Conservation (phyloP, 257 asterid species). For the Nicotiana obtusifolia region DNA sequence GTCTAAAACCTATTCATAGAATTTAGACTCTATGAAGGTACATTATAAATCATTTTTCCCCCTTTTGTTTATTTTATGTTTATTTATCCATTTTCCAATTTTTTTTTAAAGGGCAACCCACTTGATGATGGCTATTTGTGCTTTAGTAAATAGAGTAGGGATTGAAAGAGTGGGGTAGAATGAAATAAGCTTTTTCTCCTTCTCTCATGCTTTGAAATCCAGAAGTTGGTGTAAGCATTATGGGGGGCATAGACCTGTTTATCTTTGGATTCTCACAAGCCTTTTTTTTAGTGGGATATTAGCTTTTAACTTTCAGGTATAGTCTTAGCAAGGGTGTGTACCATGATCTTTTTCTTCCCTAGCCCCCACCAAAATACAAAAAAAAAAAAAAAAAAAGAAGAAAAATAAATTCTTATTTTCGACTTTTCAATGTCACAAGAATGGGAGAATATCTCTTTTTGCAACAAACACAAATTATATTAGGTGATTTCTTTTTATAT, state of each 20-base stretch:
- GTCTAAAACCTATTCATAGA: too few relatives aligned
- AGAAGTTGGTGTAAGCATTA: slow-evolving; percentile 24
- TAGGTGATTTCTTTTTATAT: too few relatives aligned
- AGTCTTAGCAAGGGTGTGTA: slow-evolving; percentile 19
- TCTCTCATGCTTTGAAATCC: slow-evolving; percentile 25
- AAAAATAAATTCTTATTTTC: neutral
- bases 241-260: slow-evolving; percentile 33
- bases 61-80: neutral
- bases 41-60: neutral
- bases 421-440: neutral
- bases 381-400: neutral
- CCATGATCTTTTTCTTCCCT: neutral
- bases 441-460: neutral
- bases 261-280: slow-evolving; percentile 34
- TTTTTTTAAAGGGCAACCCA: slow-evolving; percentile 1
- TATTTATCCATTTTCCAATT: neutral
- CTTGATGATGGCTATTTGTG: slow-evolving; percentile 18
- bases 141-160: neutral
- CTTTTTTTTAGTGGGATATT: slow-evolving; percentile 19
- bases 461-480: neutral
- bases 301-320: slow-evolving; percentile 16
- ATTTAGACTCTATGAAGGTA: neutral
- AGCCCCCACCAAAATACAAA: neutral
- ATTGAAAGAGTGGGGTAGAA: slow-evolving; percentile 22
- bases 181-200: slow-evolving; percentile 21